phyloP scores from a whole-genome alignment of 345 rosid species.

The Populus tremula region DNA sequence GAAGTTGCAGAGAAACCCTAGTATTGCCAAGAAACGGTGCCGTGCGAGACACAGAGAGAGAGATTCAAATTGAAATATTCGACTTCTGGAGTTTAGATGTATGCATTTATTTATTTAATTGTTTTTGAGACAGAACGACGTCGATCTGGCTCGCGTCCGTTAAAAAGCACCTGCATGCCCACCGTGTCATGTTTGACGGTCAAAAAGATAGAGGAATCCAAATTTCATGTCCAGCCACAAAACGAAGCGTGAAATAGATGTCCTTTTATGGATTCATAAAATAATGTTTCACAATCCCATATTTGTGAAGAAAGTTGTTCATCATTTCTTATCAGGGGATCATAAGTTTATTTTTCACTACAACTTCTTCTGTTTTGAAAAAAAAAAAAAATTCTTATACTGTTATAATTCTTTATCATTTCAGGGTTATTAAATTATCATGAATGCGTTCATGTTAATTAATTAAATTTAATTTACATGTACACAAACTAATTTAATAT shows the following conservation, averaged over 20 bases:
- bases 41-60: neutral
- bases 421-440: no score
- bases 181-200: neutral
- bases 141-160: neutral
- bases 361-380: no score
- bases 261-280: no score
- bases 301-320: neutral
- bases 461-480: no score
- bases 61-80: neutral
- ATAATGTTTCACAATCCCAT: no score
- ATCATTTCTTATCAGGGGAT: no score
- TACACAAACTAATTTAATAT: no score
- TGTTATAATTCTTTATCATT: no score
- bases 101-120: no score
- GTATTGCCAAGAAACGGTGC: neutral
- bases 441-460: no score
- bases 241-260: neutral
- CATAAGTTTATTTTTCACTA: no score
- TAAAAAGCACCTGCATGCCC: neutral
- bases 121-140: neutral
- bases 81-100: neutral
- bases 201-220: neutral
- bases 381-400: no score
- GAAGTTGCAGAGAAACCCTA: slow-evolving; percentile 1
- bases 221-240: neutral